phyloP scores from a whole-genome alignment of 2,329 filamentous ascomycete species.

The Talaromyces sp. region DNA sequence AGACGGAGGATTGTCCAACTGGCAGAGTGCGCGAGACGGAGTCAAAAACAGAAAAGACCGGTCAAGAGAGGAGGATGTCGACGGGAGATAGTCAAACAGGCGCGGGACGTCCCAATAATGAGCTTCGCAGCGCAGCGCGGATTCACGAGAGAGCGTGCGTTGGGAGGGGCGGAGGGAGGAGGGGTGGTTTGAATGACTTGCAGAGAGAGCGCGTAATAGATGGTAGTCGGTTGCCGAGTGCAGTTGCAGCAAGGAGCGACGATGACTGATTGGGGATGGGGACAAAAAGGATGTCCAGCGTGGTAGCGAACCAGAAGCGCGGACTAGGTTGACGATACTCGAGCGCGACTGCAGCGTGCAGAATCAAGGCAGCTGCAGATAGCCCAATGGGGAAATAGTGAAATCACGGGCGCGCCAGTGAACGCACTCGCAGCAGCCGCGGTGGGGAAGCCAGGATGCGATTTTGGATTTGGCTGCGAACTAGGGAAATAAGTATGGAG shows the following conservation, averaged over 20 bases:
- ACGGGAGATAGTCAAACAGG: not conserved
- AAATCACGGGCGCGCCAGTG: not conserved
- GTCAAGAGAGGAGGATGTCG: conserved; percentile 3
- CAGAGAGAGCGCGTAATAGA: not conserved
- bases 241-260: not conserved
- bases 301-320: not conserved
- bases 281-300: not conserved
- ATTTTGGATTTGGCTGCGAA: not conserved
- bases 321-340: not conserved
- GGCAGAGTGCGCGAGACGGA: not conserved
- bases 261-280: not conserved
- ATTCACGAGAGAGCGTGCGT: not conserved
- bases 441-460: not conserved
- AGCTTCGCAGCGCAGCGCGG: not conserved
- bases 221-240: not conserved
- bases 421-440: not conserved
- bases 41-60: not conserved
- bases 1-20: not conserved
- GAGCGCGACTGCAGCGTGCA: not conserved
- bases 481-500: not conserved
- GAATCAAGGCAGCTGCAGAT: not conserved
- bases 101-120: not conserved
- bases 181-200: conserved; percentile 1
- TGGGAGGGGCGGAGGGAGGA: not conserved
- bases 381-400: conserved; percentile 1